These are phyloP conservation scores for Coemansia sp. DNA, from an alignment of 192 early-diverging fungal genomes.

Conservation along the genomic window DNA sequence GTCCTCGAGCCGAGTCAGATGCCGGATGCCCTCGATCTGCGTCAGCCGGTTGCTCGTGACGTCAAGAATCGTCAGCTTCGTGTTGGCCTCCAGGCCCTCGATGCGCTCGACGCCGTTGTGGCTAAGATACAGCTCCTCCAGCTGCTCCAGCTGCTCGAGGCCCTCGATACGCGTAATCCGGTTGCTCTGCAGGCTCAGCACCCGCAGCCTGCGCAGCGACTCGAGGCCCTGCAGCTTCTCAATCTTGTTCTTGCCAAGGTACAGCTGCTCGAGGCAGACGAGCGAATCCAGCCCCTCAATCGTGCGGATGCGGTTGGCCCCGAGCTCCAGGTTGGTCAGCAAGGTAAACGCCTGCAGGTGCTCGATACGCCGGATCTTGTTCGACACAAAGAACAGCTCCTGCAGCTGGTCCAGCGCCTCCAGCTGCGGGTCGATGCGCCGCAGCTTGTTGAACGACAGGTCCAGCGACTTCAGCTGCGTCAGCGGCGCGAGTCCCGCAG, in stretches of 20 bases:
- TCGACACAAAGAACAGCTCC: slow-evolving; percentile 89
- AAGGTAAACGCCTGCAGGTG: slow-evolving; percentile 64
- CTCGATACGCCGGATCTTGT: slow-evolving; percentile 84
- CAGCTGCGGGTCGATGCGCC: slow-evolving; percentile 63
- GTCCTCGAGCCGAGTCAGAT: slow-evolving; percentile 73
- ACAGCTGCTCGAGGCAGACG: slow-evolving; percentile 82
- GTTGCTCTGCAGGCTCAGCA: slow-evolving; percentile 86
- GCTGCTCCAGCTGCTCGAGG: slow-evolving; percentile 58
- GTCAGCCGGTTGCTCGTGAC: slow-evolving; percentile 76
- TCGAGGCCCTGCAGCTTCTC: slow-evolving; percentile 69
- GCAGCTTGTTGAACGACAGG: slow-evolving; percentile 96
- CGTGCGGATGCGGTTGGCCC: slow-evolving; percentile 87
- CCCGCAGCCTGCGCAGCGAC: slow-evolving; percentile 59
- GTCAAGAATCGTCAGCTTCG: slow-evolving; percentile 76
- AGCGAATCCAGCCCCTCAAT: slow-evolving; percentile 83
- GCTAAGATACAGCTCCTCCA: slow-evolving; percentile 91
- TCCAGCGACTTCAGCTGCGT: slow-evolving; percentile 70
- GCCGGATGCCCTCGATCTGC: slow-evolving; percentile 69
- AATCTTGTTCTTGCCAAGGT: slow-evolving; percentile 99
- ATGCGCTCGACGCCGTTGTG: slow-evolving; percentile 85
- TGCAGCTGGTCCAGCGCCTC: slow-evolving; percentile 59
- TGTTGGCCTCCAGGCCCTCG: slow-evolving; percentile 75
- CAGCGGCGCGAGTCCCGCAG: slow-evolving; percentile 64
- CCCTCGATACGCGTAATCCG: slow-evolving; percentile 76
- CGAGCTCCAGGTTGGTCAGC: slow-evolving; percentile 86